Evolutionary conservation across 1,284 basidiomycete species (phyloP).

Genomic region (Melampsora americana): DNA sequence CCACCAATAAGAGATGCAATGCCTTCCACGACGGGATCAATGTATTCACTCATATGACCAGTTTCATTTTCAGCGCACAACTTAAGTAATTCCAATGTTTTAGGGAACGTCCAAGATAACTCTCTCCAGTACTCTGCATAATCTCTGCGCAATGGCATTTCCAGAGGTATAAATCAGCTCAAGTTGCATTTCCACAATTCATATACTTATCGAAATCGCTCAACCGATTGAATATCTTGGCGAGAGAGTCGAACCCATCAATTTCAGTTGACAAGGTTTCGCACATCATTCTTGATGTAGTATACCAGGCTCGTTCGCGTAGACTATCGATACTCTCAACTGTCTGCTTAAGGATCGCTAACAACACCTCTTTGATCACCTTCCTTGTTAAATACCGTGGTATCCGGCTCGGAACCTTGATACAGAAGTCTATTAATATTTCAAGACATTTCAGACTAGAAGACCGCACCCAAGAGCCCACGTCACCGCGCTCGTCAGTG

Average conservation of each 20-base stretch:
- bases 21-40: constrained; percentile 16
- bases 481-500: constrained; percentile 89
- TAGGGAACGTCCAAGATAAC: constrained; percentile 26
- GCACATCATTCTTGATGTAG: constrained; percentile 20
- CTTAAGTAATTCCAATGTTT: constrained; percentile 11
- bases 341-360: constrained; percentile 23
- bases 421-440: constrained; percentile 16
- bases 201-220: neutral
- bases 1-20: constrained; percentile 39
- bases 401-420: neutral
- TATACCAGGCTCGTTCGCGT: constrained; percentile 32
- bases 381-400: neutral
- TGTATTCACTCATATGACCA: neutral
- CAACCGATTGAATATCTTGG: constrained; percentile 26
- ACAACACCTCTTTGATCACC: neutral
- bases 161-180: neutral
- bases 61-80: neutral
- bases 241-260: constrained; percentile 6
- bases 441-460: constrained; percentile 65
- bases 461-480: constrained; percentile 94
- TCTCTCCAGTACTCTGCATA: constrained; percentile 32
- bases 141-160: neutral
- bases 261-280: neutral
- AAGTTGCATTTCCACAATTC: neutral
- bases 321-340: constrained; percentile 38